phyloP scores from a whole-genome alignment of 257 asterid genomes.

The Leptodermis oblonga region DNA sequence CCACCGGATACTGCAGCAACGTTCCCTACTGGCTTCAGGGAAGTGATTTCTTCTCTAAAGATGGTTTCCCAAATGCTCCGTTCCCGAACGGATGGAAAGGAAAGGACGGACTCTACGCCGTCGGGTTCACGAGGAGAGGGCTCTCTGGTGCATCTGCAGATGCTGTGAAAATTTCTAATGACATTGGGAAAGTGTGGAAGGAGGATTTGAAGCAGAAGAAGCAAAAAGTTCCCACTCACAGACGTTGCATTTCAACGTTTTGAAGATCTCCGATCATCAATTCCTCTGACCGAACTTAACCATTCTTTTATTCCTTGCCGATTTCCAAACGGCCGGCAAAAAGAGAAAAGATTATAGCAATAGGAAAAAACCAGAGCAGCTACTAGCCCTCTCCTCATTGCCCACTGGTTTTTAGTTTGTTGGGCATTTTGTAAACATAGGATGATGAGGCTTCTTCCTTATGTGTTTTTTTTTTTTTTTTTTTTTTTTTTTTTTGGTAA shows the following conservation, averaged over 20 bases:
- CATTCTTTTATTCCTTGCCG: constrained; percentile 23
- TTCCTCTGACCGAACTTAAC: not conserved
- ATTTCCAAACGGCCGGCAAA: constrained; percentile 7
- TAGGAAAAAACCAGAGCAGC: constrained; percentile 21
- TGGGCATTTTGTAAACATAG: constrained; percentile 46
- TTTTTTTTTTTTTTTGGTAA: constrained; percentile 16
- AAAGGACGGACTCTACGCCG: constrained; percentile 67
- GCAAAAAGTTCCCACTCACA: constrained; percentile 66
- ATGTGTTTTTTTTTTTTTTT: constrained; percentile 13
- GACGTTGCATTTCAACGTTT: constrained; percentile 77
- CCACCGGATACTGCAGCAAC: constrained; percentile 89
- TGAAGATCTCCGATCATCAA: not conserved
- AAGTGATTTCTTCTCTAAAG: constrained; percentile 59
- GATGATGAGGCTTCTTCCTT: constrained; percentile 56
- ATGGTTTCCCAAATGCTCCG: constrained; percentile 63
- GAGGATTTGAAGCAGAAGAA: constrained; percentile 61
- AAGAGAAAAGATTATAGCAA: constrained; percentile 1
- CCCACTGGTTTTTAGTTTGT: constrained; percentile 45
- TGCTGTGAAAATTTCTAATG: constrained; percentile 63
- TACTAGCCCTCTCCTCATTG: constrained; percentile 56
- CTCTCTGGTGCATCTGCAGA: constrained; percentile 84
- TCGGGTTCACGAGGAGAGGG: constrained; percentile 90
- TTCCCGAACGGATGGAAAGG: constrained; percentile 87
- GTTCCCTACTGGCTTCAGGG: constrained; percentile 95
- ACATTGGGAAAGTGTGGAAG: constrained; percentile 67